These are phyloP conservation scores for Mycena haematopus DNA, from an alignment of 768 basidiomycete species.

Conservation along the genomic window DNA sequence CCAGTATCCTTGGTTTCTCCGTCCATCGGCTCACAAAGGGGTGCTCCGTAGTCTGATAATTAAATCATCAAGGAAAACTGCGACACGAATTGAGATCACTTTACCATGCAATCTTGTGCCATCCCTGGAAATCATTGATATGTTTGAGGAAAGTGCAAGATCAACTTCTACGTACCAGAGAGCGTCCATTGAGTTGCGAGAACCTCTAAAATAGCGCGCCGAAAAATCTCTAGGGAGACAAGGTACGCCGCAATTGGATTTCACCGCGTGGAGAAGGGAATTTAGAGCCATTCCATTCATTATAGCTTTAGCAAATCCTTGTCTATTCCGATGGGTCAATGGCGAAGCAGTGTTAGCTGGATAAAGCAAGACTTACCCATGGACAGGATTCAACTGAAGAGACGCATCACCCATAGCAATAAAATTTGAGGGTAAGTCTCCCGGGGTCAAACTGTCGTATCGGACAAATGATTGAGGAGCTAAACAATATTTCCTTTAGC, in stretches of 20 bases:
- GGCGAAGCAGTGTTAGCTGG: not conserved
- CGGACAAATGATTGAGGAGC: conserved; percentile 25
- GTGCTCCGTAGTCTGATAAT: not conserved
- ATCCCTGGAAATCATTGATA: conserved; percentile 1
- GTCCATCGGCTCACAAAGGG: not conserved
- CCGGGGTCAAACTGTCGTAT: conserved; percentile 24
- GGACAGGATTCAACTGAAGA: conserved; percentile 31
- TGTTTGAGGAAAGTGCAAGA: not conserved
- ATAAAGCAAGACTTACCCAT: conserved; percentile 23
- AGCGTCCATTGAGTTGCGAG: not conserved
- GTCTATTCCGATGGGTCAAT: not conserved
- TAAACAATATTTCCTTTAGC: conserved; percentile 2
- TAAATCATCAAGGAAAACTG: not conserved
- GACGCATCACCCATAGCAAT: conserved; percentile 33
- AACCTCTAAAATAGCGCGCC: conserved; percentile 7
- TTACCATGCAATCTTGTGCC: conserved; percentile 24
- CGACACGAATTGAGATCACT: not conserved
- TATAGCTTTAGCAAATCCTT: conserved; percentile 33
- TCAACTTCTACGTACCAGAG: conserved; percentile 20
- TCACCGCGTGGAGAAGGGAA: conserved; percentile 19
- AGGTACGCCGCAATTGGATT: not conserved
- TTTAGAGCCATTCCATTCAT: conserved; percentile 32
- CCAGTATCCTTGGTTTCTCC: not conserved
- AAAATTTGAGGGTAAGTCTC: conserved; percentile 32
- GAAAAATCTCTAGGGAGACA: conserved; percentile 11